Base-by-base conservation (phyloP, 768 basidiomycete genomes). In the Astraeus odoratus region DNA sequence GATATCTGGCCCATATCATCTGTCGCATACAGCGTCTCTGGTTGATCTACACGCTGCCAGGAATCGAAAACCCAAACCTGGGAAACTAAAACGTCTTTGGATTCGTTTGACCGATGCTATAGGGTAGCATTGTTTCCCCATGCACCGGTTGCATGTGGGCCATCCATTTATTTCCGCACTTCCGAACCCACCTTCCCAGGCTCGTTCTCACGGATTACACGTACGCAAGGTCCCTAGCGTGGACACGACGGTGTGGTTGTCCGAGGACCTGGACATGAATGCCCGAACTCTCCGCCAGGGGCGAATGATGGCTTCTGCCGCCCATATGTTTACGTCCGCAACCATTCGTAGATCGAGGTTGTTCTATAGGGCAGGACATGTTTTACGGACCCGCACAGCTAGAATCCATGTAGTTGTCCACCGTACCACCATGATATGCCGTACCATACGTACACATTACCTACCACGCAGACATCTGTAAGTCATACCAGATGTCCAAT, bases 1-100 rank as follows among this genome's bases (percentile, higher is more conserved):
- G 22, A 66, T 64, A 29, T 64, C 63, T 5, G 63, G 63, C 13
- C 63, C 63, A 30, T 64, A 64, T 47, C 52, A 51, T 41, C 38
- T 64, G 5, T 62, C 60, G 12, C 51, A 54, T 18, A 39, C 60
- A n/a, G 35, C 65, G 47, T 66, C 63, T 36, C 63, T 65, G 56
- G 65, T 48, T 41, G 63, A 65, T 38, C 31, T 22, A 53, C 47
- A n/a, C 42, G 42, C 22, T 44, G n/a, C n/a, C 7, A 54, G 50
- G 40, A 24, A 48, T 1, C 48, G 51, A 36, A 53, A 46, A n/a
- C 52, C 45, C 43, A 49, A 52, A 19, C 50, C 46, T 5, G 51
- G 62, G 38, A 62, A 54, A 44, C 50, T 64, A 40, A 64, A 51
- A 37, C 57, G 43, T 16, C 48, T 64, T 26, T 64, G 62, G 62